phyloP scores from a whole-genome alignment of 441 rosid genomes.

The Adansonia madagascariensis region DNA sequence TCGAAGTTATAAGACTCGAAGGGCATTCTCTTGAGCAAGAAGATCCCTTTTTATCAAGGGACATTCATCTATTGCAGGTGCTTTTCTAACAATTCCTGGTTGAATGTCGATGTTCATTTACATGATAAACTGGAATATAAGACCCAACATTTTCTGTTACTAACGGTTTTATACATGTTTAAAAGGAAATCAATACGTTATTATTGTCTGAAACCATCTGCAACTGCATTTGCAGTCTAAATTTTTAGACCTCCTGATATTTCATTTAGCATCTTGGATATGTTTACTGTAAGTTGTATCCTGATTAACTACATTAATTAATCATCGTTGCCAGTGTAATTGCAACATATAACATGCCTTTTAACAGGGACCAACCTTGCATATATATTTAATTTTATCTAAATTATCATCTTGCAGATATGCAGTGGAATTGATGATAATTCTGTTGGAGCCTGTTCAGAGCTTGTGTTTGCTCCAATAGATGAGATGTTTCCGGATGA shows the following conservation, averaged over 20 bases:
- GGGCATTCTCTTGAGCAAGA: conserved; percentile 90
- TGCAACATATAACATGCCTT: not conserved
- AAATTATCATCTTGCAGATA: conserved; percentile 46
- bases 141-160: not conserved
- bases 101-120: conserved; percentile 4
- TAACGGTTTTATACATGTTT: not conserved
- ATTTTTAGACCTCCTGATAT: not conserved
- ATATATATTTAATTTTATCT: not conserved
- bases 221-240: not conserved
- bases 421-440: conserved; percentile 93
- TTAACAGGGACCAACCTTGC: too few relatives aligned
- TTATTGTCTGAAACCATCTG: not conserved
- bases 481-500: conserved; percentile 98
- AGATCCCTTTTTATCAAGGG: conserved; percentile 84
- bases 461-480: conserved; percentile 91
- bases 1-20: conserved; percentile 90
- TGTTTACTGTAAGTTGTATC: not conserved
- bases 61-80: conserved; percentile 96
- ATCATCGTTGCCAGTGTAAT: not conserved
- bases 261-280: not conserved
- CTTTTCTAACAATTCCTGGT: not conserved
- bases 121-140: not conserved
- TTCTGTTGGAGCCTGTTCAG: conserved; percentile 89
- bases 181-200: not conserved
- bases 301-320: not conserved